Base-by-base conservation (phyloP, 805 yeast genomes). In the Starmerella apicola region DNA sequence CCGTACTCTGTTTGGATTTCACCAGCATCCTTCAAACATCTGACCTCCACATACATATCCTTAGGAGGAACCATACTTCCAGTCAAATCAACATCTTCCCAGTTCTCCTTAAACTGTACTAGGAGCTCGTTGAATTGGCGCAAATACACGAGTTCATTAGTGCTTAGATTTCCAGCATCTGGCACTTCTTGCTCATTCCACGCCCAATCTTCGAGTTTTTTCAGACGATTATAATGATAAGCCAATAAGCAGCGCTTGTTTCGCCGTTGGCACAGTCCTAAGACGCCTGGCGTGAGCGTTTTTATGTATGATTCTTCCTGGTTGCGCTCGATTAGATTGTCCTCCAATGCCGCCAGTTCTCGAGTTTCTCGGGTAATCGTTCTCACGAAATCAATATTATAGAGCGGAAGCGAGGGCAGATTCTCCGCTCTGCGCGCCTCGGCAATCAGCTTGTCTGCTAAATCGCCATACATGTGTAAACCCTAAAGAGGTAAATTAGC, bases 1-100 rank as follows among this genome's bases (percentile, higher is more conserved):
- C 66, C 98, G 52, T 88, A 88, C 57, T 88, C 98, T 0, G 98
- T 91, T 55, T 86, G 95, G 26, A 88, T 84, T 56, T 91, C 97
- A 1, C 98, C 98, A 0, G 94, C 96, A 53, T 88, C 94, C 56
- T 81, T 81, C 37, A 88, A 61, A 6, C 88, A 97, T 42, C 98
- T 65, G 4, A 91, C 97, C 54, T 88, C 98, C 8, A 88, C 81
- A 51, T 88, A 91, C 22, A 91, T 81, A 50, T 84, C 93, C 27
- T 71, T 72, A 1, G 98, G 97, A 0, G 98, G 98, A 18, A 72
- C 81, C 49, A 91, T 55, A n/a, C 82, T 75, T 0, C 96, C 97
- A 22, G 88, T 74, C 20, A 91, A 62, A 54, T 91, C 98, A 15
- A 88, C 62, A 49, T 85, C 95, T 0, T 82, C 71, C 61, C 83